Evolutionary conservation across 805 yeast genomes (phyloP).

Genomic region (Saccharomycopsis fibuligera): DNA sequence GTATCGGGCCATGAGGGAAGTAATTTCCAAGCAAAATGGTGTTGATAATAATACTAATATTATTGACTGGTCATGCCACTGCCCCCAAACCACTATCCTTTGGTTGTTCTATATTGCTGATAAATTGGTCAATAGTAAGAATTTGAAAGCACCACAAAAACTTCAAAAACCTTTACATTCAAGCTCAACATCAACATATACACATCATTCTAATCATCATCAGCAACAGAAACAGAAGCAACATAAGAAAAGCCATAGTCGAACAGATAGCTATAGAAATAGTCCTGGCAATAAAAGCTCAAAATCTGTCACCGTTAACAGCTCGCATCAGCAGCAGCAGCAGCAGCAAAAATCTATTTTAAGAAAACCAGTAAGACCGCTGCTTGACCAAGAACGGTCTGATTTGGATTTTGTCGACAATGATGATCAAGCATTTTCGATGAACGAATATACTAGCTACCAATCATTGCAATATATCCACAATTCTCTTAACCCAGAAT

Average conservation of each 20-base stretch:
- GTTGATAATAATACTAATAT: neutral
- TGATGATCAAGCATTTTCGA: conserved; percentile 23
- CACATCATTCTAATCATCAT: too few species aligned
- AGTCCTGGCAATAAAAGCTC: neutral
- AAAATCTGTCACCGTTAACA: too few species aligned
- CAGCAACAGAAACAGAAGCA: too few species aligned
- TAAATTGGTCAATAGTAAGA: conserved; percentile 39
- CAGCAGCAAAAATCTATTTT: conserved; percentile 4
- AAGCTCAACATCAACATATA: too few species aligned
- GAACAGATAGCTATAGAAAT: too few species aligned
- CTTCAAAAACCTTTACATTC: neutral
- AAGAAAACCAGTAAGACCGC: too few species aligned
- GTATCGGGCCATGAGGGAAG: conserved; percentile 36
- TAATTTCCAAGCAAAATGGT: neutral
- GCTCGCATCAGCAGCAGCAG: too few species aligned
- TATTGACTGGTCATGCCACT: conserved; percentile 27
- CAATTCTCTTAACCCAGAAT: conserved; percentile 34
- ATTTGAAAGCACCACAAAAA: conserved; percentile 3
- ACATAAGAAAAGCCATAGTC: too few species aligned
- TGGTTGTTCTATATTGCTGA: conserved; percentile 63
- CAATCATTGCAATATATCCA: conserved; percentile 26
- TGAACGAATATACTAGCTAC: conserved; percentile 21
- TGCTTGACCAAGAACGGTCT: too few species aligned
- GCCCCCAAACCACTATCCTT: conserved; percentile 47
- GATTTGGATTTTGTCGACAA: too few species aligned